These are phyloP conservation scores for Thraustotheca clavata DNA, from an alignment of 352 stramenopile genomes.

Conservation along the genomic window DNA sequence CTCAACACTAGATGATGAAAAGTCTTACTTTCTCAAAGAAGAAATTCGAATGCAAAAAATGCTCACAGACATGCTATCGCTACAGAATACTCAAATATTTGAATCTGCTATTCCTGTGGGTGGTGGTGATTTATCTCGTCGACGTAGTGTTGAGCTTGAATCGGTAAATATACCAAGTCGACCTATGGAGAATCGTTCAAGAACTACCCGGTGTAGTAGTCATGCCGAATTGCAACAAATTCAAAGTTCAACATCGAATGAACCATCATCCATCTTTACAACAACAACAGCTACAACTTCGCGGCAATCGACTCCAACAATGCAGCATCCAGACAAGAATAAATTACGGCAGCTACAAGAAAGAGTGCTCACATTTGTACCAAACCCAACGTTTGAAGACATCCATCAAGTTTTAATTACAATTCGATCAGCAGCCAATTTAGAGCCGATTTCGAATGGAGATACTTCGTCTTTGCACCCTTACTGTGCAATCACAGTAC, in stretches of 20 bases:
- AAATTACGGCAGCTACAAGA: not conserved
- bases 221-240: not conserved
- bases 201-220: not conserved
- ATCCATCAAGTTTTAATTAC: conserved; percentile 13
- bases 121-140: too few species aligned
- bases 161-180: not conserved
- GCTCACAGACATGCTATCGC: conserved; percentile 9
- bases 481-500: conserved; percentile 2
- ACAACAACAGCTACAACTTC: not conserved
- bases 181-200: not conserved
- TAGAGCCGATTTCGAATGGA: not conserved
- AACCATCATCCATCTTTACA: not conserved
- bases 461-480: not conserved
- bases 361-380: not conserved
- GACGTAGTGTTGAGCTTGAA: not conserved
- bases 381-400: not conserved
- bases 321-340: not conserved
- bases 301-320: not conserved
- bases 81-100: conserved; percentile 1
- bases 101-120: not conserved
- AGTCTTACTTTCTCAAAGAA: conserved; percentile 9
- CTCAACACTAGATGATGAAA: conserved; percentile 5
- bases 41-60: not conserved
- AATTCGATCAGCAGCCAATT: not conserved
- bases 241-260: not conserved